phyloP scores from a whole-genome alignment of 1,284 basidiomycete species.

The Cutaneotrichosporon mucoides region DNA sequence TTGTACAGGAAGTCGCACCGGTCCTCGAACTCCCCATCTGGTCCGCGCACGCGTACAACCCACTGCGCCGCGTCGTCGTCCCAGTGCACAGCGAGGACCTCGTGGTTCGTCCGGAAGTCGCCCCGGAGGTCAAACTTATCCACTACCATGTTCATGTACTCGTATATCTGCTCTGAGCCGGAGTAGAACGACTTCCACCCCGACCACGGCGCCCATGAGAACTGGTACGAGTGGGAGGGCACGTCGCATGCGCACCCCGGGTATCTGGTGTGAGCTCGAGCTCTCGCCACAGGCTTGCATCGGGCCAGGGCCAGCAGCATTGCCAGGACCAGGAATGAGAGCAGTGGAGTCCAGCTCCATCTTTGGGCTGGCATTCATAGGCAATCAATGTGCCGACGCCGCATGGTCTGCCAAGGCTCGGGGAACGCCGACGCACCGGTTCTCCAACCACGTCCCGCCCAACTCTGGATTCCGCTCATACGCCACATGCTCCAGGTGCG shows the following conservation, averaged over 20 bases:
- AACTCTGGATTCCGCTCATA: conserved; percentile 12
- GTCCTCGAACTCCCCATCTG: conserved; percentile 20
- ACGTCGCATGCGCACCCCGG: conserved; percentile 35
- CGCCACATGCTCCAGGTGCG: conserved; percentile 2
- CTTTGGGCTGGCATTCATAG: too few species aligned
- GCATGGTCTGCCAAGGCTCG: too few species aligned
- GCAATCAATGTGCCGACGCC: too few species aligned
- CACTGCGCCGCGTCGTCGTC: conserved; percentile 26
- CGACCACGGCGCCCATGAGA: conserved; percentile 25
- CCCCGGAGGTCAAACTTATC: conserved; percentile 24
- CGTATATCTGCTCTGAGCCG: conserved; percentile 26
- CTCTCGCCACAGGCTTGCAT: too few species aligned
- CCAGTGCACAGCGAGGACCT: conserved; percentile 31
- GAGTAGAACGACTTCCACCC: conserved; percentile 31
- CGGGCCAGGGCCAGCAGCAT: too few species aligned
- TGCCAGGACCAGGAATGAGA: too few species aligned
- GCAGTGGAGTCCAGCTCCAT: too few species aligned
- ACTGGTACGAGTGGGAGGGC: conserved; percentile 32
- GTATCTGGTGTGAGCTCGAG: conserved; percentile 16
- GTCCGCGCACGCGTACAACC: conserved; percentile 21
- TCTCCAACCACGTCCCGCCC: conserved; percentile 21
- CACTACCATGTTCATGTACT: conserved; percentile 29
- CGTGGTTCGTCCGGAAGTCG: conserved; percentile 29
- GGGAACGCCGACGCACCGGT: conserved; percentile 3
- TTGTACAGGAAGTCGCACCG: conserved; percentile 34